Evolutionary conservation across 139 green algal species (phyloP), one percentile per base, ranked within the genome.

Genomic region (Tetradesmus lagerheimii): DNA sequence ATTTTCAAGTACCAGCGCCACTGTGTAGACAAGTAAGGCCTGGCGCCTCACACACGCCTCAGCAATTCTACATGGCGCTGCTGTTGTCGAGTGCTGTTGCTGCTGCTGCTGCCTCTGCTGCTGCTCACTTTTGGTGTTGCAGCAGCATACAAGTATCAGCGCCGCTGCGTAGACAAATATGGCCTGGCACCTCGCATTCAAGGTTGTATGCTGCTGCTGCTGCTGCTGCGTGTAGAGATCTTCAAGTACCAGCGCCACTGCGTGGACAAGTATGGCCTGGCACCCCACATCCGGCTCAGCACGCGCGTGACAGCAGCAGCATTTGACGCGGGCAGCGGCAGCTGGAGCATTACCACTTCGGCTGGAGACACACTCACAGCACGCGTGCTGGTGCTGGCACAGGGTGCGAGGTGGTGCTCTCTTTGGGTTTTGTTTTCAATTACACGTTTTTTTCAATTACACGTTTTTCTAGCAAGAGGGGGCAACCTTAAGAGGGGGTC

Each of bases 141-240:
- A 43, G 85, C 83, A 43, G 83, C 83, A 41, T 15, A 47, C 37
- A n/a, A 71, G 27, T 89, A 89, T 39, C 67, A 37, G 27, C 67
- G 71, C 29, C 71, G 75, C 71, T 88, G 83, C 14, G 83, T 80
- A 4, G 50, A 77, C 50, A 86, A 86, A 31, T 86, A 86, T 0
- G 31, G 31, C 18, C 50, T 86, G 57, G 34, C 20, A 20, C 62
- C 57, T 0, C 57, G 80, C 47, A 57, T 88, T 23, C 41, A 29
- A 3, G 4, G 43, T 50, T 14, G 8, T 50, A 50, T n/a, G n/a
- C n/a, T n/a, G n/a, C n/a, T n/a, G n/a, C n/a, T n/a, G n/a, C n/a
- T n/a, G n/a, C n/a, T 64, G 50, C 50, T 71, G 57, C 50, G n/a
- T n/a, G n/a, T n/a, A 67, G 85, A 89, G 71, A 89, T 89, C 71